A percentile compares a stretch with the other conserved stretches of the same genome.
phyloP scores from a whole-genome alignment of 2,329 filamentous ascomycete species.

The Alternaria dauci region DNA sequence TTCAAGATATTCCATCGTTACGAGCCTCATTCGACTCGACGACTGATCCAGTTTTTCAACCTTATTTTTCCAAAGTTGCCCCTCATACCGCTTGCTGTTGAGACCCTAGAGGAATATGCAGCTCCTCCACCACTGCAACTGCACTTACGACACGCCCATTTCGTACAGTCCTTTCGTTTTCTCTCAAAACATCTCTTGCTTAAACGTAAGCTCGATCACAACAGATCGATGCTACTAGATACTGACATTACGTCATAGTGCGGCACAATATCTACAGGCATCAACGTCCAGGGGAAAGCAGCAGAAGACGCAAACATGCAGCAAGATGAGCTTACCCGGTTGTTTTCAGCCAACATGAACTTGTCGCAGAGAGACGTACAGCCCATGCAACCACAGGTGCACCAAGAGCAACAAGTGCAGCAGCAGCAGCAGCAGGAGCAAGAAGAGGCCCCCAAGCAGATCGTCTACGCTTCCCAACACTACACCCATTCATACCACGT shows the following conservation, averaged over 20 bases:
- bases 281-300: slow-evolving; percentile 52
- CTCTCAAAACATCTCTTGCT: slow-evolving; percentile 55
- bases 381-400: slow-evolving; percentile 51
- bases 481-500: slow-evolving; percentile 83
- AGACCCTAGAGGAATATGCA: slow-evolving; percentile 41
- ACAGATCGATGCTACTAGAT: slow-evolving; percentile 13
- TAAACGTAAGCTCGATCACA: slow-evolving; percentile 54
- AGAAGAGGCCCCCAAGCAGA: slow-evolving; percentile 53
- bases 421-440: slow-evolving; percentile 27
- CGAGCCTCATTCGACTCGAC: slow-evolving; percentile 25
- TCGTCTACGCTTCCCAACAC: slow-evolving; percentile 81
- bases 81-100: slow-evolving; percentile 23
- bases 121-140: slow-evolving; percentile 51
- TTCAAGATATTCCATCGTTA: slow-evolving; percentile 21
- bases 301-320: slow-evolving; percentile 59
- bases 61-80: slow-evolving; percentile 2
- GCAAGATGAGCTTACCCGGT: slow-evolving; percentile 81
- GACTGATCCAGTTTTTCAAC: slow-evolving; percentile 27
- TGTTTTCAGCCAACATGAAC: slow-evolving; percentile 80
- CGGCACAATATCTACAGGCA: slow-evolving; percentile 52
- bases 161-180: slow-evolving; percentile 55
- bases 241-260: slow-evolving; percentile 56
- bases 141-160: slow-evolving; percentile 52
- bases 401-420: slow-evolving; percentile 19
- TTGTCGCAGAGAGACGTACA: slow-evolving; percentile 56